Conservation (phyloP, 345 rosid genomes). For the Murraya koenigii region DNA sequence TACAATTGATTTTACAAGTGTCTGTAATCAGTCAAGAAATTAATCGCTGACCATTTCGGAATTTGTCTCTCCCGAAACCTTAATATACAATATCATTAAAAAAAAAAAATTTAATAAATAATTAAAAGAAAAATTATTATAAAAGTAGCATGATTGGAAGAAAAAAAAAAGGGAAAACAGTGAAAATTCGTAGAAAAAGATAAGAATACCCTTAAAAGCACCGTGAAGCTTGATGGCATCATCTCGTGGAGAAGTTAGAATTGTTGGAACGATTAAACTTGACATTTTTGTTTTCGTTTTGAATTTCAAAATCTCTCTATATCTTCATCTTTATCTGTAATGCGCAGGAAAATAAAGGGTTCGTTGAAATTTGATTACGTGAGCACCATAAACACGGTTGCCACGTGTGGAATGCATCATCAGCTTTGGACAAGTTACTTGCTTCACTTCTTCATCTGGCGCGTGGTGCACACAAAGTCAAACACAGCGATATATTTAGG, state of each 20-base stretch:
- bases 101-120: neutral
- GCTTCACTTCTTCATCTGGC: too few species aligned
- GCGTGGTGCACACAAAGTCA: too few species aligned
- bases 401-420: too few species aligned
- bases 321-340: too few species aligned
- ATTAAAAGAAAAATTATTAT: neutral
- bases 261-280: constrained; percentile 45
- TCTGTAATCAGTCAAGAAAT: neutral
- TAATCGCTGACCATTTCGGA: neutral
- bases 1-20: neutral
- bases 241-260: constrained; percentile 46
- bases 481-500: too few species aligned
- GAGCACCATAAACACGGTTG: too few species aligned
- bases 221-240: constrained; percentile 56
- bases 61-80: neutral
- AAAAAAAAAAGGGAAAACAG: neutral
- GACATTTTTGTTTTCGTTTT: constrained; percentile 29
- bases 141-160: neutral
- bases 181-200: neutral
- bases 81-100: neutral
- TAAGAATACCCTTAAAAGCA: constrained; percentile 57
- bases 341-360: too few species aligned
- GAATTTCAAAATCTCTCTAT: too few species aligned
- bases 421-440: too few species aligned
- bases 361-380: too few species aligned